Percentiles rank a stretch among this genome's conserved stretches.
Evolutionary conservation across 805 yeast genomes (phyloP).

Genomic region (Suhomyces faveliae): DNA sequence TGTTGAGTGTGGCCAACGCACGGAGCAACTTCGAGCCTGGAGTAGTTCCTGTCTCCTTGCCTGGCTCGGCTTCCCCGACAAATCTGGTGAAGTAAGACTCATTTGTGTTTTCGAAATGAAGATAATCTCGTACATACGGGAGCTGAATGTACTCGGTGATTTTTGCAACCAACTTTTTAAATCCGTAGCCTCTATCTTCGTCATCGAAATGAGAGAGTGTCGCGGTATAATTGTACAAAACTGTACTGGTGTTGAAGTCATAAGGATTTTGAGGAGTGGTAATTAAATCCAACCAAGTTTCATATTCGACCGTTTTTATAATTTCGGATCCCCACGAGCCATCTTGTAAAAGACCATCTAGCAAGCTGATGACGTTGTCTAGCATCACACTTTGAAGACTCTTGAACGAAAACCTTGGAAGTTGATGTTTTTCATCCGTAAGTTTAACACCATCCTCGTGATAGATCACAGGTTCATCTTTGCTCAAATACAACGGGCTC

Average conservation of each 20-base stretch:
- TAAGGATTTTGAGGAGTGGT: conserved; percentile 56
- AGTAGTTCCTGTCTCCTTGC: conserved; percentile 11
- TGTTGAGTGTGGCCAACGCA: conserved; percentile 38
- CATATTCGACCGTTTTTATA: conserved; percentile 36
- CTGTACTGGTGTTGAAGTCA: conserved; percentile 57
- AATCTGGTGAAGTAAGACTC: conserved; percentile 38
- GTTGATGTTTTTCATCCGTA: background rate
- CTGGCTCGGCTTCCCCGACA: conserved; percentile 19
- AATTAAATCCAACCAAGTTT: conserved; percentile 49
- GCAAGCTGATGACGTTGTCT: conserved; percentile 50
- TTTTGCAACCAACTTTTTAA: conserved; percentile 34
- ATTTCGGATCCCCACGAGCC: conserved; percentile 46
- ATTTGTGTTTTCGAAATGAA: conserved; percentile 26
- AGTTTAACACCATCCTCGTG: conserved; percentile 35
- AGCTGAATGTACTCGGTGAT: conserved; percentile 28
- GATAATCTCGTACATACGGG: conserved; percentile 27
- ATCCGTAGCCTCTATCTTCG: conserved; percentile 50
- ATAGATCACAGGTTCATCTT: conserved; percentile 41
- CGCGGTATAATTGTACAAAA: conserved; percentile 51
- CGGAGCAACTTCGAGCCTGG: conserved; percentile 30
- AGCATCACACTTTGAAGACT: conserved; percentile 43
- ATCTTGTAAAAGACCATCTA: conserved; percentile 53
- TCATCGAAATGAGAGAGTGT: conserved; percentile 58
- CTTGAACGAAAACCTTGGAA: conserved; percentile 45
- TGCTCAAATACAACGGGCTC: conserved; percentile 38